A percentile compares a stretch with the other conserved stretches of the same genome.
These are phyloP conservation scores for Hypoxylon crocopeplum DNA, from an alignment of 495 filamentous ascomycete genomes.

Conservation along the genomic window DNA sequence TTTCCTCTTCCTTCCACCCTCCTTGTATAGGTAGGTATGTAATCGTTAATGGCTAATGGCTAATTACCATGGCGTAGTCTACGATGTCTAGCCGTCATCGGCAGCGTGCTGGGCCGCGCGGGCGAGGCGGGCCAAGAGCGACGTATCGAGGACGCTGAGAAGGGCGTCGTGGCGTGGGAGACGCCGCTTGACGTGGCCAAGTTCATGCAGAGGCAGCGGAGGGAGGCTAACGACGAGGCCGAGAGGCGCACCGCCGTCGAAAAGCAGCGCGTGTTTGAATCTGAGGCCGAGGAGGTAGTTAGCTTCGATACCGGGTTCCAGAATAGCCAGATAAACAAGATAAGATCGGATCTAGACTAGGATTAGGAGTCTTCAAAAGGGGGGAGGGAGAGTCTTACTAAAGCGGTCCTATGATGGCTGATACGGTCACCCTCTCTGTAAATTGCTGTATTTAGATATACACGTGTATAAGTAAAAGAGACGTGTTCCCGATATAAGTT, in stretches of 20 bases:
- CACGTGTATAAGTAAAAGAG: constrained; percentile 2
- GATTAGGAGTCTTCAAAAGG: not conserved
- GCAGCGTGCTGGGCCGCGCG: constrained; percentile 82
- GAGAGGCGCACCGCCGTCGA: not conserved
- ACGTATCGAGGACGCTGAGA: constrained; percentile 65
- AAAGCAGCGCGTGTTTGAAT: not conserved
- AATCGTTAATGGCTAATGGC: not conserved
- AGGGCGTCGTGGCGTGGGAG: constrained; percentile 64
- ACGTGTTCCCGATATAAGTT: too few species aligned
- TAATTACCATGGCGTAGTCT: constrained; percentile 60
- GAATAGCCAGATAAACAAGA: not conserved
- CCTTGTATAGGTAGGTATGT: not conserved
- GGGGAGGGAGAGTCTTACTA: too few species aligned
- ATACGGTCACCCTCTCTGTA: not conserved
- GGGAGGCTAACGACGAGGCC: not conserved
- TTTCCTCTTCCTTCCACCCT: not conserved
- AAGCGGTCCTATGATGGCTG: not conserved
- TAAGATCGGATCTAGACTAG: not conserved
- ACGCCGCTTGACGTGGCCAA: constrained; percentile 49
- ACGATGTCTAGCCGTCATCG: constrained; percentile 79
- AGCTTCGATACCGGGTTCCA: constrained; percentile 2
- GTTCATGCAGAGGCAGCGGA: constrained; percentile 23
- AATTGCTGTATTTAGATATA: constrained; percentile 2
- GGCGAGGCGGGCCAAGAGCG: constrained; percentile 76
- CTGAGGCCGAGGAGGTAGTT: not conserved